These are phyloP conservation scores for Isabelozyma heimii DNA, from an alignment of 805 yeast genomes.

Conservation along the genomic window DNA sequence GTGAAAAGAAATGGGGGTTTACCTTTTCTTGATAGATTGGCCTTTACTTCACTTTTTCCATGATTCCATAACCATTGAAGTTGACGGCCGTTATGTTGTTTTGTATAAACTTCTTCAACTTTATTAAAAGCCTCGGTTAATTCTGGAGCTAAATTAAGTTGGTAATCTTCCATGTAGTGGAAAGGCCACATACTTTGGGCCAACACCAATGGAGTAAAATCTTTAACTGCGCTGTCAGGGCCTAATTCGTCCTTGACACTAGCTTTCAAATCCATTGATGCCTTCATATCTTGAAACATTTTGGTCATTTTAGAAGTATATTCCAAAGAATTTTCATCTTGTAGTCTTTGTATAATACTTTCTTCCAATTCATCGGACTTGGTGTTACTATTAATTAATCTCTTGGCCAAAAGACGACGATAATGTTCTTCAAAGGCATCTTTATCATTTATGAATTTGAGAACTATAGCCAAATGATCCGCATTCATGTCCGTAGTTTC, in stretches of 20 bases:
- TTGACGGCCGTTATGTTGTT: slow-evolving; percentile 81
- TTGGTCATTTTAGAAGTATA: slow-evolving; percentile 91
- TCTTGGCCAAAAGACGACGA: slow-evolving; percentile 81
- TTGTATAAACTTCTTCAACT: slow-evolving; percentile 65
- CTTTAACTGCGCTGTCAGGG: slow-evolving; percentile 30
- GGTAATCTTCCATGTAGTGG: slow-evolving; percentile 38
- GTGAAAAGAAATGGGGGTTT: slow-evolving; percentile 79
- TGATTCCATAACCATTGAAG: slow-evolving; percentile 96
- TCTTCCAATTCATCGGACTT: slow-evolving; percentile 86
- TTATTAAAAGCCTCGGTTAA: slow-evolving; percentile 62
- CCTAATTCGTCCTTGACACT: slow-evolving; percentile 47
- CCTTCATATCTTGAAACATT: slow-evolving; percentile 92
- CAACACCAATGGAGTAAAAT: slow-evolving; percentile 70
- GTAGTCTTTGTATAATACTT: slow-evolving; percentile 76
- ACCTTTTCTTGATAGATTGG: slow-evolving; percentile 77
- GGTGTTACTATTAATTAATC: slow-evolving; percentile 84
- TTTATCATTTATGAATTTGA: slow-evolving; percentile 86
- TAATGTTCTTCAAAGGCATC: slow-evolving; percentile 94
- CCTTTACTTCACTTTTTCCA: slow-evolving; percentile 88
- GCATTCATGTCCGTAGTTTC: slow-evolving; percentile 74
- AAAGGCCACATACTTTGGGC: slow-evolving; percentile 93
- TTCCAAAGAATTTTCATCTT: slow-evolving; percentile 86
- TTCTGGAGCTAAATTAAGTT: slow-evolving; percentile 61
- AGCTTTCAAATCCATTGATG: slow-evolving; percentile 73
- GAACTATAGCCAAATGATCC: slow-evolving; percentile 82